These are phyloP conservation scores for Venturia effusa DNA, from an alignment of 2,329 filamentous ascomycete species.

Conservation along the genomic window DNA sequence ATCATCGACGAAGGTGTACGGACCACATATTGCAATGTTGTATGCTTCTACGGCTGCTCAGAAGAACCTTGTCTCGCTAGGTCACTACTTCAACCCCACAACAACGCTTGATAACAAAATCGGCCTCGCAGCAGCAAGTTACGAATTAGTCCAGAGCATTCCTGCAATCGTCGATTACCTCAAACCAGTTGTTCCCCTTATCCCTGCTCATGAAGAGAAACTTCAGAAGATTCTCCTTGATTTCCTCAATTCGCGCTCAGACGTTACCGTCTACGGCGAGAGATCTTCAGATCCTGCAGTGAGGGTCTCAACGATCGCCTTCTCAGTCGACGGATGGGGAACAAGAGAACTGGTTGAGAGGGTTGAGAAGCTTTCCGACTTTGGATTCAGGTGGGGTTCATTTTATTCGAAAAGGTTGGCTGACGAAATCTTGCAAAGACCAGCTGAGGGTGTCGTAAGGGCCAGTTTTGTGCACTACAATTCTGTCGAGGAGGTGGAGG, in stretches of 20 bases:
- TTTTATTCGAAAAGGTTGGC: slow-evolving; percentile 59
- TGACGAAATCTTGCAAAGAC: slow-evolving; percentile 47
- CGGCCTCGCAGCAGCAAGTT: slow-evolving; percentile 56
- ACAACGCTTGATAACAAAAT: slow-evolving; percentile 55
- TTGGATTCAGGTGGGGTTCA: slow-evolving; percentile 55
- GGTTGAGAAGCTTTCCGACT: slow-evolving; percentile 47
- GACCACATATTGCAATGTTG: slow-evolving; percentile 61
- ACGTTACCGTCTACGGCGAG: slow-evolving; percentile 50
- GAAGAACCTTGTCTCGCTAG: slow-evolving; percentile 43
- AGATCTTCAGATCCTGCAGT: slow-evolving; percentile 34
- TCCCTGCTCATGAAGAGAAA: slow-evolving; percentile 48
- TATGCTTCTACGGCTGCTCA: slow-evolving; percentile 53
- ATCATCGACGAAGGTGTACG: slow-evolving; percentile 39
- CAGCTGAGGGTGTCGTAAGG: slow-evolving; percentile 52
- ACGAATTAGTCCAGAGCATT: slow-evolving; percentile 57
- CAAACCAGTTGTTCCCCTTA: slow-evolving; percentile 20
- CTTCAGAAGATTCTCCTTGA: slow-evolving; percentile 49
- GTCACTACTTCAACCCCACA: slow-evolving; percentile 57
- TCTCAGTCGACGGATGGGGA: slow-evolving; percentile 46
- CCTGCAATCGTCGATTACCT: slow-evolving; percentile 53
- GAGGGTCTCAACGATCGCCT: slow-evolving; percentile 57
- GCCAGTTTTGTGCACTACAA: slow-evolving; percentile 48
- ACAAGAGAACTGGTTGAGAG: slow-evolving; percentile 49
- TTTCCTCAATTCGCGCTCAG: slow-evolving; percentile 40
- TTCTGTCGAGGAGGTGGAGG: slow-evolving; percentile 8